phyloP scores from a whole-genome alignment of 78 protist genomes.

The Dictyostelium intermedium region DNA sequence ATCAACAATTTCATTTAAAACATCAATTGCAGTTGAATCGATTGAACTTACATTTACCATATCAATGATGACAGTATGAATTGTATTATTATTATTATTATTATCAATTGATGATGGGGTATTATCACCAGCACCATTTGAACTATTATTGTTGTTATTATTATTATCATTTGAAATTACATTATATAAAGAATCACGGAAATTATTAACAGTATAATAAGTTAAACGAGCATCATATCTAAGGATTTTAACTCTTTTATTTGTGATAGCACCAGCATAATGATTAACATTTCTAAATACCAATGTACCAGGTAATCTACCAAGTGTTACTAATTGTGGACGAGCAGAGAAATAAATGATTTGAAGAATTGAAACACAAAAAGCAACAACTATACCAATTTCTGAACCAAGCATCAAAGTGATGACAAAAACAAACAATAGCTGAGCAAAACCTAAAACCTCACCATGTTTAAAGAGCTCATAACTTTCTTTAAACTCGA shows the following conservation, averaged over 20 bases:
- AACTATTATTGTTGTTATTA: background rate
- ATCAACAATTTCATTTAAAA: conserved; percentile 52
- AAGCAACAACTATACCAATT: conserved; percentile 63
- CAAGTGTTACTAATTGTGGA: conserved; percentile 57
- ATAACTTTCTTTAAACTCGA: conserved; percentile 33
- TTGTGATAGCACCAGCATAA: conserved; percentile 42
- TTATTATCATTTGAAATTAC: background rate
- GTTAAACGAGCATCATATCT: conserved; percentile 73
- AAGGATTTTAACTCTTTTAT: conserved; percentile 44
- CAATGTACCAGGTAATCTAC: conserved; percentile 66
- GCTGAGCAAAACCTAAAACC: conserved; percentile 32
- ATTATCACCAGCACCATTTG: background rate
- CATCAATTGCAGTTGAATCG: conserved; percentile 69
- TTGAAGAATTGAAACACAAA: conserved; percentile 62
- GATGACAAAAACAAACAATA: conserved; percentile 33
- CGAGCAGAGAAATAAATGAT: conserved; percentile 73
- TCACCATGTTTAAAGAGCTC: conserved; percentile 44
- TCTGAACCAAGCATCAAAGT: conserved; percentile 62
- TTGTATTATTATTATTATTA: background rate
- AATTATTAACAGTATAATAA: conserved; percentile 66
- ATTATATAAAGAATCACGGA: conserved; percentile 23
- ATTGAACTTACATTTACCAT: conserved; percentile 60
- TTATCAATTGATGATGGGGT: background rate
- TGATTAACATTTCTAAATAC: conserved; percentile 61
- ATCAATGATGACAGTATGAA: conserved; percentile 20